Evolutionary conservation across 768 basidiomycete genomes (phyloP), one percentile per base, ranked within the genome.

Genomic region (Butyriboletus loyo): DNA sequence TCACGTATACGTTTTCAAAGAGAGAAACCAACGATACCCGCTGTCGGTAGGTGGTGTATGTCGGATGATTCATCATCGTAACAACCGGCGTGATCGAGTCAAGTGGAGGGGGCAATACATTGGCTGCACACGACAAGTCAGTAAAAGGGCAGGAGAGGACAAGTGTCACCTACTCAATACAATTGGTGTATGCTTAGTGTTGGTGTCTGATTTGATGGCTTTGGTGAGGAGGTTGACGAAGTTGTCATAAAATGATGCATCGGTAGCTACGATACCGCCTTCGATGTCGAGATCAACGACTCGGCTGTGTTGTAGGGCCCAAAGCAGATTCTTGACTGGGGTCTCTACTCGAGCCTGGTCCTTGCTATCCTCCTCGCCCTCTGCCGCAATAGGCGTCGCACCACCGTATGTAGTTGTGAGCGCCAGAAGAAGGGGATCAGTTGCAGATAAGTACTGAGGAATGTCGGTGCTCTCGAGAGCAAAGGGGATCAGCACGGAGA

Each of bases 51-150:
- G 81, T 78, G 27, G 77, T 75, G 64, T 92, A 92, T 1, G 78
- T 77, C 2, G 87, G 84, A 61, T 91, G 86, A 43, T 82, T 87
- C 77, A 92, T 85, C 66, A 92, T 73, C 67, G 86, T 84, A 36
- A 90, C 86, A 53, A 89, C 85, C 1, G 89, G 86, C 39, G 86
- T 66, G 46, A 79, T 72, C 34, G 89, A 75, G 58, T 84, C 83
- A 58, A 87, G 81, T 1, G 90, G 86, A 34, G 91, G 91, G 39
- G 89, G 91, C 10, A 93, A 76, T 37, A 89, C 69, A 65, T 89
- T 91, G 47, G 86, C 91, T 93, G 64, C 43, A 60, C 17, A 35
- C 5, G 37, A 31, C 38, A 41, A 4, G 37, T 61, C 32, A 65
- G 42, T 11, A 14, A 19, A 15, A 13, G 22, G 10, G 17, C 9